Conservation (phyloP, 2,329 filamentous ascomycete species). For the Aspergillus bombycis region DNA sequence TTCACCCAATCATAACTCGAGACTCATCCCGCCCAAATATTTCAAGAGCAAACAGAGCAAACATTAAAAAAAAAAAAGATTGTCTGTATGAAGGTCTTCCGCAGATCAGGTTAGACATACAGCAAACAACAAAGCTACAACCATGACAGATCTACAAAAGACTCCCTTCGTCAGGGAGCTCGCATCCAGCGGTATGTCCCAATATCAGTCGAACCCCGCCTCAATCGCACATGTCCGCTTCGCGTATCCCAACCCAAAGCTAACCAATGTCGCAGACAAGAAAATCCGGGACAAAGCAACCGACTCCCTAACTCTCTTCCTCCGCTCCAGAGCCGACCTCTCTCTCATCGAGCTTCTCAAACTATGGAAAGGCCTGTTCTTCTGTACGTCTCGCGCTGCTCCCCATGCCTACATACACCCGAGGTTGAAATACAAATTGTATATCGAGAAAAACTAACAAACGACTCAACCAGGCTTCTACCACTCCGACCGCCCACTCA, state of each 20-base stretch:
- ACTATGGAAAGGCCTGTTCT: slow-evolving; percentile 94
- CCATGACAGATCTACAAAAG: slow-evolving; percentile 48
- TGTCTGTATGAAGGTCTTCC: background rate
- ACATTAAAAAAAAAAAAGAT: slow-evolving; percentile 21
- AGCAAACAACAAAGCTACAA: slow-evolving; percentile 17
- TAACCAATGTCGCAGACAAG: slow-evolving; percentile 61
- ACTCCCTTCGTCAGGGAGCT: slow-evolving; percentile 80
- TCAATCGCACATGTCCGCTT: background rate
- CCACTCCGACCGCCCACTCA: slow-evolving; percentile 88
- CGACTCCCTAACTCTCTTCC: slow-evolving; percentile 74
- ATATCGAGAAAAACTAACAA: background rate
- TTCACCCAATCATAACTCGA: slow-evolving; percentile 14
- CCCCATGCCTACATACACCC: background rate
- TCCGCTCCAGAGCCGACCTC: slow-evolving; percentile 66
- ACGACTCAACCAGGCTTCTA: slow-evolving; percentile 64
- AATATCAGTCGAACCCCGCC: background rate
- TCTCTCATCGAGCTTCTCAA: slow-evolving; percentile 75
- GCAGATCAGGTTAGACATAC: slow-evolving; percentile 1
- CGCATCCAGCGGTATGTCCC: slow-evolving; percentile 71
- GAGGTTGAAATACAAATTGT: background rate
- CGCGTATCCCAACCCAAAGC: background rate
- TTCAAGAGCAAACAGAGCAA: slow-evolving; percentile 15
- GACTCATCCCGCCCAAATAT: background rate
- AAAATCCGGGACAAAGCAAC: slow-evolving; percentile 77
- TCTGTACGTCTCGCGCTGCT: slow-evolving; percentile 55